Conservation (phyloP, 768 basidiomycete genomes). For the Leccinum boreale region DNA sequence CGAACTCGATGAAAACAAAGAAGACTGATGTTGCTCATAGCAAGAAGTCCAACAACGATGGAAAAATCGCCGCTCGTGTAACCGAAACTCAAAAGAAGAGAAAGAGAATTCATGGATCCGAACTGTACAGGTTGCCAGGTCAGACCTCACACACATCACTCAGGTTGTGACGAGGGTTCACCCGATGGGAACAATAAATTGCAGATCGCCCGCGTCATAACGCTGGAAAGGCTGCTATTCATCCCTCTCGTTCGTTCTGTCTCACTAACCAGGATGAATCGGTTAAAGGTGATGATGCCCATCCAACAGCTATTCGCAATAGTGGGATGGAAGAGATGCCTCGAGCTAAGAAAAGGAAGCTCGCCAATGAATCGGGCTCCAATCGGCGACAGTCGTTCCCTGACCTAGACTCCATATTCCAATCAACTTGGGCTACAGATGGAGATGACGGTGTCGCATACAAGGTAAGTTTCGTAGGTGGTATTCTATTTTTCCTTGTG, state of each 20-base stretch:
- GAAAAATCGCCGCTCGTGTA: not conserved
- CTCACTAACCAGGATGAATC: not conserved
- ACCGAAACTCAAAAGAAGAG: not conserved
- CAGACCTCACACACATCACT: conserved; percentile 12
- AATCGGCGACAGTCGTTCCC: not conserved
- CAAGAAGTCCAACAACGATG: not conserved
- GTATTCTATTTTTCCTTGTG: not conserved
- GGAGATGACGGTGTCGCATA: not conserved
- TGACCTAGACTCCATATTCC: not conserved
- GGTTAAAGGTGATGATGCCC: not conserved
- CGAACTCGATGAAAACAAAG: not conserved
- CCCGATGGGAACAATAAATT: conserved; percentile 93
- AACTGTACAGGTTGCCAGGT: not conserved
- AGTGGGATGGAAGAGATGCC: not conserved
- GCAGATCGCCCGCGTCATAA: conserved; percentile 77
- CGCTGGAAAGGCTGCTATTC: conserved; percentile 55
- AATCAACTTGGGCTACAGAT: not conserved
- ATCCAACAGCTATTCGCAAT: not conserved
- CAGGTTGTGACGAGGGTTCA: conserved; percentile 91
- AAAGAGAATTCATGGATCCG: conserved; percentile 33
- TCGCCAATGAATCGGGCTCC: not conserved
- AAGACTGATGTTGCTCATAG: not conserved
- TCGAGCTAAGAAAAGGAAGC: not conserved
- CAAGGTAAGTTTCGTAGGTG: not conserved
- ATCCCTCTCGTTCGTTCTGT: not conserved